Base-by-base conservation (phyloP, 163 green algal species). In the Volvox carteri region DNA sequence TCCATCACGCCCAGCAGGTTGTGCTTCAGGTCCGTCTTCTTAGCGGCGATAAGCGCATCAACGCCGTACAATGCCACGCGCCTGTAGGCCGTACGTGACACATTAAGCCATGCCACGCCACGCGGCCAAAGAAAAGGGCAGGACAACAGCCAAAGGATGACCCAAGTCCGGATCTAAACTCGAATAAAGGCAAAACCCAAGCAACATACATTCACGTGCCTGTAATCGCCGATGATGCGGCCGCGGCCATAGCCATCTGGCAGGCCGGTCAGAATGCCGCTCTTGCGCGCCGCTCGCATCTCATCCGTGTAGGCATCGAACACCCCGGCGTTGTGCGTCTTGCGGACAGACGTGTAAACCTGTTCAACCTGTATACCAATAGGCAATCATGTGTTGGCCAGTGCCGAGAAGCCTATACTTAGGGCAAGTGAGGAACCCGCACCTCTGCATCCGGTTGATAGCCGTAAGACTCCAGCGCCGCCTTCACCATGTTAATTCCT, bases 191-290 rank as follows among this genome's bases (percentile, higher is more conserved):
- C n/a, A n/a, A n/a, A n/a, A n/a, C n/a, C n/a, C n/a, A n/a, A n/a
- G n/a, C n/a, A n/a, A n/a, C n/a, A n/a, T n/a, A n/a, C n/a, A n/a
- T n/a, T n/a, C n/a, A 52, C 77, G 28, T 87, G 87, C 77, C 94
- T 62, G 91, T 97, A 97, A 92, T 97, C 95, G 41, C 95, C 95
- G 86, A 97, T 97, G 87, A 97, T 96, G 85, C 95, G 94, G 30
- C 95, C 95, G 41, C 95, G 94, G 77, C 94, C 95, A 76, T 97
- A 97, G 85, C 92, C 95, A 75, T 97, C 95, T 6, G 95, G 95
- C 80, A 97, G 92, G 65, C 95, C 93, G 18, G 95, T 95, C 16
- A 97, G 91, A 89, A 97, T 95, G 90, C 93, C 92, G 42, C 77
- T 91, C 90, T 94, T 95, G 83, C 95, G 93, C 16, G 93, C 94